Percentiles rank a stretch among this genome's conserved stretches.
phyloP scores from a whole-genome alignment of 1,139 yeast genomes.

The Nakaseomyces delphensis region DNA sequence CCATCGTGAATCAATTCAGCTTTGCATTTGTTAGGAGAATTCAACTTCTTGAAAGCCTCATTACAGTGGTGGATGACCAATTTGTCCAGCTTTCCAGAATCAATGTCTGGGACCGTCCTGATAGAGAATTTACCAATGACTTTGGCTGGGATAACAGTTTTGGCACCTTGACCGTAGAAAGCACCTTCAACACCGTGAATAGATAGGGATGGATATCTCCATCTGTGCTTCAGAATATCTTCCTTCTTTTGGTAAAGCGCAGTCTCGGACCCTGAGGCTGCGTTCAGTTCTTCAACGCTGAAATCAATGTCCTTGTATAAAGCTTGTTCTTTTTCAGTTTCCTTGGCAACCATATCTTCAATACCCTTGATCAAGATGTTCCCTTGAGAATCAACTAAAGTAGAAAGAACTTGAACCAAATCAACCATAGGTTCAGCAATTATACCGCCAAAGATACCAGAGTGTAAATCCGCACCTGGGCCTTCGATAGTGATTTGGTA shows the following conservation, averaged over 20 bases:
- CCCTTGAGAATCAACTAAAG: conserved; percentile 74
- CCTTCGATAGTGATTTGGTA: conserved; percentile 76
- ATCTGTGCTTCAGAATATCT: conserved; percentile 89
- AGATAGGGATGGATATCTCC: conserved; percentile 96
- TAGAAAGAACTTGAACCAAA: conserved; percentile 62
- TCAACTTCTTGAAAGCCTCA: conserved; percentile 52
- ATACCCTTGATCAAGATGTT: conserved; percentile 81
- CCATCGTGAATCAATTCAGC: conserved; percentile 88
- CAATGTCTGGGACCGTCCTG: conserved; percentile 93
- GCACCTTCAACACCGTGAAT: conserved; percentile 98
- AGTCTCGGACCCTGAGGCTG: conserved; percentile 82
- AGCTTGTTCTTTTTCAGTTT: conserved; percentile 68
- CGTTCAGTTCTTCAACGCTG: conserved; percentile 73
- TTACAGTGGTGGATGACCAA: conserved; percentile 65
- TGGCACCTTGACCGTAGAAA: conserved; percentile 88
- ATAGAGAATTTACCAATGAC: conserved; percentile 92
- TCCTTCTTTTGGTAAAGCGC: conserved; percentile 69
- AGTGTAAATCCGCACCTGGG: conserved; percentile 95
- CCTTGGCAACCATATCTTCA: conserved; percentile 88
- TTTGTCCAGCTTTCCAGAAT: conserved; percentile 67
- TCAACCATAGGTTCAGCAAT: conserved; percentile 98
- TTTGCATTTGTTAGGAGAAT: conserved; percentile 65
- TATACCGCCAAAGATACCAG: conserved; percentile 96
- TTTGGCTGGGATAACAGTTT: conserved; percentile 94
- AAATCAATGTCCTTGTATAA: conserved; percentile 83